phyloP scores from a whole-genome alignment of 1,139 yeast genomes.

The Pneumocystis carinii region DNA sequence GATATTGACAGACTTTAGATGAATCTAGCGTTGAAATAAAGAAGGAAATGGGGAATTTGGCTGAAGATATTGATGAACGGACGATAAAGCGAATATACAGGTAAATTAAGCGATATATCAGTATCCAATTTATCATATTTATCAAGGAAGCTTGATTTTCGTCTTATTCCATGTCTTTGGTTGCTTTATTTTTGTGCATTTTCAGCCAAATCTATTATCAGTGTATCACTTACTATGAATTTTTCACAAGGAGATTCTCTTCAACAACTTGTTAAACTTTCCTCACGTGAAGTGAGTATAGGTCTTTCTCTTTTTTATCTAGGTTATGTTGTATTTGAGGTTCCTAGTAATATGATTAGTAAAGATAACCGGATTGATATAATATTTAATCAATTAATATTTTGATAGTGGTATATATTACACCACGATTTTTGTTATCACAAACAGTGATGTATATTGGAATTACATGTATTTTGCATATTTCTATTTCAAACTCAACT shows the following conservation, averaged over 20 bases:
- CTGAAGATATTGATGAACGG: too few relatives aligned
- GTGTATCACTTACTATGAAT: not conserved
- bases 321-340: constrained; percentile 54
- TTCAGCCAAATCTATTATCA: not conserved
- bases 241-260: not conserved
- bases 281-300: not conserved
- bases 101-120: not conserved
- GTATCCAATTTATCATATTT: not conserved
- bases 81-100: not conserved
- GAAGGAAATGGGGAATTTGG: too few relatives aligned
- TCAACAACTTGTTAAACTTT: not conserved
- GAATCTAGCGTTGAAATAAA: not conserved
- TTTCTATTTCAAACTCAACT: constrained; percentile 34
- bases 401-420: constrained; percentile 33
- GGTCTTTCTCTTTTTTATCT: constrained; percentile 48
- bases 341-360: constrained; percentile 41
- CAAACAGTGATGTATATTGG: constrained; percentile 18
- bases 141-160: not conserved
- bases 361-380: not conserved
- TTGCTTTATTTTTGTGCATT: not conserved
- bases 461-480: constrained; percentile 42
- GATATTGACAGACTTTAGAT: too few relatives aligned
- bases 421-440: constrained; percentile 38
- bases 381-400: not conserved
- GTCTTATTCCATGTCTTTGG: not conserved